A percentile compares a stretch with the other conserved stretches of the same genome.
Conservation (phyloP, 495 filamentous ascomycete genomes). For the Glonium stellatum region DNA sequence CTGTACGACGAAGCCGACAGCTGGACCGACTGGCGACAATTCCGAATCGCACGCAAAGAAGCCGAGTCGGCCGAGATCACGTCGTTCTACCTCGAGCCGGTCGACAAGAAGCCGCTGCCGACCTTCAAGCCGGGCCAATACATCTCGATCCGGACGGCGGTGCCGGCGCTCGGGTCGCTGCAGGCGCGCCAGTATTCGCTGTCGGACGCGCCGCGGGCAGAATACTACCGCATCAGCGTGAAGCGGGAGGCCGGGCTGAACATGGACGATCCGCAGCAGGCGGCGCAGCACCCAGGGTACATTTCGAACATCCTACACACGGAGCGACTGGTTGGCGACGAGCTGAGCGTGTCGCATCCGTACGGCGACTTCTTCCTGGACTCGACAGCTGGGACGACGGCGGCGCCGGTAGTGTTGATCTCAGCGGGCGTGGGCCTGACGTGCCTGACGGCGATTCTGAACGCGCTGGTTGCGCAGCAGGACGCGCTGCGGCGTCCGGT, state of each 20-base stretch:
- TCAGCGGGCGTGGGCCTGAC: slow-evolving; percentile 66
- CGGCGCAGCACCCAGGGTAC: slow-evolving; percentile 49
- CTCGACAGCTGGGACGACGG: slow-evolving; percentile 33
- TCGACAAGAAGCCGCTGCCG: slow-evolving; percentile 52
- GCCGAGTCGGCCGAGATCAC: slow-evolving; percentile 58
- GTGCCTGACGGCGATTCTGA: slow-evolving; percentile 60
- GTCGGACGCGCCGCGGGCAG: slow-evolving; percentile 49
- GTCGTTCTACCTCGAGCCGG: slow-evolving; percentile 63
- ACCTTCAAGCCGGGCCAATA: slow-evolving; percentile 62
- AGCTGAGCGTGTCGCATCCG: slow-evolving; percentile 58
- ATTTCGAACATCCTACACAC: slow-evolving; percentile 67
- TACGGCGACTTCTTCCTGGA: slow-evolving; percentile 64
- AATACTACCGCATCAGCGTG: slow-evolving; percentile 64
- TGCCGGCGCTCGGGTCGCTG: slow-evolving; percentile 45
- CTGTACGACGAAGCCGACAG: slow-evolving; percentile 50
- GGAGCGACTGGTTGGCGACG: slow-evolving; percentile 50
- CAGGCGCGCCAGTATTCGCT: slow-evolving; percentile 72
- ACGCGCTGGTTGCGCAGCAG: slow-evolving; percentile 44
- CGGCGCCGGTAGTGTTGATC: slow-evolving; percentile 55
- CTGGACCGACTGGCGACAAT: slow-evolving; percentile 61
- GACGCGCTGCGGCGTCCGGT: slow-evolving; percentile 44
- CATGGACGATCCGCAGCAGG: slow-evolving; percentile 37
- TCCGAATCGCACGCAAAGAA: slow-evolving; percentile 57
- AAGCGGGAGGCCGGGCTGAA: slow-evolving; percentile 55
- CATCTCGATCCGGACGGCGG: slow-evolving; percentile 52